Base-by-base conservation (phyloP, 208 protist genomes). In the Tritrichomonas foetus region DNA sequence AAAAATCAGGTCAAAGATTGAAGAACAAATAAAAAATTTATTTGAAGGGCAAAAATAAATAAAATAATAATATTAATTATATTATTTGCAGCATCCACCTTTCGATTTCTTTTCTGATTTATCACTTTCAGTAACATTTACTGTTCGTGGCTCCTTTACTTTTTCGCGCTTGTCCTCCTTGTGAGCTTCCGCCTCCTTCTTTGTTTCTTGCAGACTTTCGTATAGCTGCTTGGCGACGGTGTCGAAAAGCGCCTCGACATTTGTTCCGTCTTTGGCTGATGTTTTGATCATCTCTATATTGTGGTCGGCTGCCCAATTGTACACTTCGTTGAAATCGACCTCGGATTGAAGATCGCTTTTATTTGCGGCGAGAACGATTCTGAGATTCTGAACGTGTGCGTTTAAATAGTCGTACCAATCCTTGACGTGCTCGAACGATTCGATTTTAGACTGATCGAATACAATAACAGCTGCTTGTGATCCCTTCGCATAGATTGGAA, bases 391-490 rank as follows among this genome's bases (percentile, higher is more conserved):
- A 9, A 89, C 78, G 16, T 89, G 78, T 20, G 53, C 47, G 1
- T 61, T 44, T n/a, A 89, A 39, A 57, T 89, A 89, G 33, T 53
- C 1, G 27, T 89, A 89, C 78, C 78, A 89, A 39, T 47, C 47
- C 13, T 44, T 53, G 2, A 89, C 78, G 27, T 89, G 78, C 16
- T 89, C 78, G n/a, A 44, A 89, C 57, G 78, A 44, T 50, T 27
- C 14, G 14, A 57, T 89, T 8, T 89, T 89, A 20, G 78, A 53
- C 20, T 61, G 78, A 39, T 89, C 78, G 39, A 89, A 89, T 33
- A 89, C 78, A 30, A 89, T 89, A 39, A 89, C 78, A 89, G 47
- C 78, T n/a, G 78, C 78, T 1, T 89, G 44, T 20, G 78, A 44
- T 3, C 78, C 78, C 16, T 89, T 89, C 8, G 78, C 78, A 39